Percentiles rank a stretch among this genome's conserved stretches.
Conservation (phyloP, 768 basidiomycete genomes). For the Termitomyces sp. region DNA sequence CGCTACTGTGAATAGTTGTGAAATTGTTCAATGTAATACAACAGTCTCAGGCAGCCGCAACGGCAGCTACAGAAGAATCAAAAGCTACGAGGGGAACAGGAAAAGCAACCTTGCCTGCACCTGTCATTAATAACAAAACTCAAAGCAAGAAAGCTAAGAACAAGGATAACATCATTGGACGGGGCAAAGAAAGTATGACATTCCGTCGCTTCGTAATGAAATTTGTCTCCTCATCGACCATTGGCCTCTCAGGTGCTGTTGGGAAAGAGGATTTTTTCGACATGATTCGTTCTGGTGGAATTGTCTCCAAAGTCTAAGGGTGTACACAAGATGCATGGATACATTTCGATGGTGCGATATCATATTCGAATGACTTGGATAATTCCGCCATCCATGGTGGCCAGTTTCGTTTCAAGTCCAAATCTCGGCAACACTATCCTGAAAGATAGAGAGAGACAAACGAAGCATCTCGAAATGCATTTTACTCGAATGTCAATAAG, state of each 20-base stretch:
- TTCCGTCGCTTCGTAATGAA: slow-evolving; percentile 6
- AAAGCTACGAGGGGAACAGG: slow-evolving; percentile 66
- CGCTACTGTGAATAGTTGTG: slow-evolving; percentile 47
- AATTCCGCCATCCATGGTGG: neutral
- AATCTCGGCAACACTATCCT: neutral
- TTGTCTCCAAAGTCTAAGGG: slow-evolving; percentile 63
- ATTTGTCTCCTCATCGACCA: slow-evolving; percentile 1
- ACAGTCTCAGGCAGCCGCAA: slow-evolving; percentile 61
- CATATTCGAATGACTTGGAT: neutral
- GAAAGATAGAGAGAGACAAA: neutral
- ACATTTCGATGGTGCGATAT: slow-evolving; percentile 5
- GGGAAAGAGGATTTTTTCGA: slow-evolving; percentile 77
- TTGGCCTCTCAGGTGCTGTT: slow-evolving; percentile 36
- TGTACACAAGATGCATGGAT: neutral
- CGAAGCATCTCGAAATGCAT: neutral
- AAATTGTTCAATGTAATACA: slow-evolving; percentile 85
- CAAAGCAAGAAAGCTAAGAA: slow-evolving; percentile 42
- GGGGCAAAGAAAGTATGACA: slow-evolving; percentile 52
- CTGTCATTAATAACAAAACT: slow-evolving; percentile 42
- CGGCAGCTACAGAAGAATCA: slow-evolving; percentile 46
- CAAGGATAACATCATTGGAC: slow-evolving; percentile 48
- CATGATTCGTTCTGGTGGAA: slow-evolving; percentile 75
- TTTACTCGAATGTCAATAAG: neutral
- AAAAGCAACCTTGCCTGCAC: slow-evolving; percentile 68
- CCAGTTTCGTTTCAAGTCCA: neutral